Conservation (phyloP, 1,139 yeast genomes). For the Pneumocystis jirovecii region DNA sequence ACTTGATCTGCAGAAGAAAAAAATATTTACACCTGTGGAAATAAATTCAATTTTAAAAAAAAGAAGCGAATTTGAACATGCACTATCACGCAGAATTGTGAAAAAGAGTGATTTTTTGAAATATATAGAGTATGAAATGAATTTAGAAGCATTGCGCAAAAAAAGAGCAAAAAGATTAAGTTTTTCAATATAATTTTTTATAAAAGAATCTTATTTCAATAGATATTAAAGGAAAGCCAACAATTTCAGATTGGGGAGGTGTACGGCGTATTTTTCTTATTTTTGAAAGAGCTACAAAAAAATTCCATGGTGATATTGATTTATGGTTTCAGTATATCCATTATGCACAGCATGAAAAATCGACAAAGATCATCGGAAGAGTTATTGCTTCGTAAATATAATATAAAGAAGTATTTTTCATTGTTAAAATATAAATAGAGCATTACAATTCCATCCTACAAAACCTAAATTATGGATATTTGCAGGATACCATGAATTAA, state of each 20-base stretch:
- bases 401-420: neutral
- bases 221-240: slow-evolving; percentile 29
- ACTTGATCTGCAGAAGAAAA: slow-evolving; percentile 70
- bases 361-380: slow-evolving; percentile 66
- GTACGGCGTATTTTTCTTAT: slow-evolving; percentile 68
- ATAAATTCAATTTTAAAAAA: slow-evolving; percentile 76
- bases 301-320: slow-evolving; percentile 61
- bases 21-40: slow-evolving; percentile 50
- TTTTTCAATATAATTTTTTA: slow-evolving; percentile 11
- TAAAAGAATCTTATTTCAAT: neutral
- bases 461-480: slow-evolving; percentile 84
- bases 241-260: slow-evolving; percentile 80
- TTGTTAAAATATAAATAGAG: slow-evolving; percentile 19
- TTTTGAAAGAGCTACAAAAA: slow-evolving; percentile 66
- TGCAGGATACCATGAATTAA: slow-evolving; percentile 90
- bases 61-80: slow-evolving; percentile 89
- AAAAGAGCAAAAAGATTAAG: slow-evolving; percentile 55
- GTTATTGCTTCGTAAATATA: slow-evolving; percentile 41
- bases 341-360: slow-evolving; percentile 58
- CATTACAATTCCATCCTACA: slow-evolving; percentile 80
- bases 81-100: slow-evolving; percentile 73
- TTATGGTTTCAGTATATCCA: slow-evolving; percentile 68
- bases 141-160: slow-evolving; percentile 60
- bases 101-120: slow-evolving; percentile 61
- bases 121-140: slow-evolving; percentile 69